phyloP scores from a whole-genome alignment of 2,329 filamentous ascomycete genomes.

The Botrytis cinerea region DNA sequence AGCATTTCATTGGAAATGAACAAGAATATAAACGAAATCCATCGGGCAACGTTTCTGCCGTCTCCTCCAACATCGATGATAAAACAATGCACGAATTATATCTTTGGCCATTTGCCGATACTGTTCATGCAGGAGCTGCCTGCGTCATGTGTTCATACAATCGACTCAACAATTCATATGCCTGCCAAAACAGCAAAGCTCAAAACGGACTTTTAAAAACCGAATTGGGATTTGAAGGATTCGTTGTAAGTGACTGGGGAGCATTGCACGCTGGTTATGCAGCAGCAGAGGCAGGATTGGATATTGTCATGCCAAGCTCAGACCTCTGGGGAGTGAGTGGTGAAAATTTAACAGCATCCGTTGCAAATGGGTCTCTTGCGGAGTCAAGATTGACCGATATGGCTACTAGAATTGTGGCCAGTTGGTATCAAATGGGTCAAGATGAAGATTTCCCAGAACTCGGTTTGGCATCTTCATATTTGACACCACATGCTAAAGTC shows the following conservation, averaged over 20 bases:
- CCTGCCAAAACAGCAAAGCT: constrained; percentile 74
- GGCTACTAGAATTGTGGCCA: constrained; percentile 62
- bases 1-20: constrained; percentile 70
- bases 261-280: constrained; percentile 79
- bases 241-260: constrained; percentile 80
- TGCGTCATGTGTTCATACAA: constrained; percentile 84
- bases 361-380: constrained; percentile 57
- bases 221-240: constrained; percentile 83
- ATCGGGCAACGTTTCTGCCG: constrained; percentile 49
- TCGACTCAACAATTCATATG: constrained; percentile 55
- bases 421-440: constrained; percentile 61
- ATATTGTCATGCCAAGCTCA: constrained; percentile 51
- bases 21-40: constrained; percentile 56
- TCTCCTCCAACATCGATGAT: constrained; percentile 74
- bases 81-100: constrained; percentile 76
- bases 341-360: constrained; percentile 51
- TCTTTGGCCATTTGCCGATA: constrained; percentile 81
- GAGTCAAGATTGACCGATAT: constrained; percentile 54
- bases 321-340: constrained; percentile 29
- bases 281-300: constrained; percentile 76
- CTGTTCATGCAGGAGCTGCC: constrained; percentile 73
- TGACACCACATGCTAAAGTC: constrained; percentile 53
- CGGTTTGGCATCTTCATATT: constrained; percentile 54
- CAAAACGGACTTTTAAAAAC: constrained; percentile 81
- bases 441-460: constrained; percentile 47